Evolutionary conservation across 805 yeast species (phyloP), one percentile per base, ranked within the genome.

Genomic region (Nakazawaea pomicola): DNA sequence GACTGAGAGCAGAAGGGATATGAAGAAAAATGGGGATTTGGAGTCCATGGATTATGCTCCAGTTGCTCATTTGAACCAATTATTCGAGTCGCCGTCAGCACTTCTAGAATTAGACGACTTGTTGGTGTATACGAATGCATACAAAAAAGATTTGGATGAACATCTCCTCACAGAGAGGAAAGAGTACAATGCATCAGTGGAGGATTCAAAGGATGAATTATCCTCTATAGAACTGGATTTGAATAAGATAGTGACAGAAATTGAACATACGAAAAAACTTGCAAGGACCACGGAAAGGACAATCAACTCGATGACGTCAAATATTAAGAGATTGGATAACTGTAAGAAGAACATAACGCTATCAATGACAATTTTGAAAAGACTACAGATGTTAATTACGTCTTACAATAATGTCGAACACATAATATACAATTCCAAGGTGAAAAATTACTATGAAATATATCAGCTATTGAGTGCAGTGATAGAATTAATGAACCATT

Each of bases 351-450:
- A 93, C 58, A 65, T 93, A 36, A 90, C 88, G 2, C 68, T 78
- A 20, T 78, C 93, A 9, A 86, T 93, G 85, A 87, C 95, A 1
- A 79, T 89, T 28, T 68, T 91, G 49, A 86, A 91, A 53, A 73
- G 96, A 46, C 67, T 93, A 29, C 95, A 89, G 54, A 90, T 90
- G 86, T 68, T 93, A 36, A 72, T 85, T 6, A 79, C 77, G 16
- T 90, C 95, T 2, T 80, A 79, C 56, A 79, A 78, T 31, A 76
- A 76, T 47, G 68, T 88, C 34, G 69, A 69, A 14, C 54, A 61
- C 6, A 64, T 75, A 38, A 64, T 74, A 1, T 60, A 67, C 17
- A 65, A 55, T 32, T 45, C 51, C 3, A 33, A 54, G 2, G 51
- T 48, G 7, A 58, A 55, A 34, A 51, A 62, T 39, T 78, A 78